Evolutionary conservation across 495 filamentous ascomycete genomes (phyloP), one percentile per base, ranked within the genome.

Genomic region (Daldinia vernicosa): DNA sequence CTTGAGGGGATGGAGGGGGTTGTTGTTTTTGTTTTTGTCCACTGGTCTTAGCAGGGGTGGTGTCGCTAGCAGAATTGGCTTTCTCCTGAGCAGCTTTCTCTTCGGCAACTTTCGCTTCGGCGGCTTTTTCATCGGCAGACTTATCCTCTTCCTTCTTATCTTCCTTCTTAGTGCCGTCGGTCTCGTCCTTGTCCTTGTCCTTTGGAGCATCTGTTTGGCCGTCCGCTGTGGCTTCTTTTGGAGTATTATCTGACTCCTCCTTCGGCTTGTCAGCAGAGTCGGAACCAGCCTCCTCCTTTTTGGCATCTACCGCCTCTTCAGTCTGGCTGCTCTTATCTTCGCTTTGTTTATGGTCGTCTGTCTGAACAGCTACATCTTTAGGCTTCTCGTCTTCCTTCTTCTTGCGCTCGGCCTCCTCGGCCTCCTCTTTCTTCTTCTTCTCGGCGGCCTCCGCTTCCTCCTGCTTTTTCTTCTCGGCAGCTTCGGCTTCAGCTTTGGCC

Each of bases 401-500:
- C 69, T 76, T 78, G 5, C 56, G 58, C 63, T 74, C 74, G 15
- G 71, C 66, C 12, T 66, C 61, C 22, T 64, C 67, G 0, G 50
- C 67, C 26, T 78, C 75, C 32, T 74, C 65, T 22, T 39, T 74
- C 24, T 79, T 76, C 78, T 78, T 81, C 67, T 76, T 71, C 61
- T 67, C 74, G 56, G 66, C 73, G 14, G 77, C 79, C 67, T 80
- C 70, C 0, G 60, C 69, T 9, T 65, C 61, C 3, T 52, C 83
- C 6, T 77, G 78, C n/a, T 51, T 79, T 24, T 53, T 60, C 53
- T 47, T 57, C 30, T 66, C 69, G 1, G 37, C 87, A 51, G 80
- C 80, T 77, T 81, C 80, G 62, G 74, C 80, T 74, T 80, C 80
- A 79, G 83, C 67, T 80, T 86, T 70, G 47, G 66, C 72, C 57